Evolutionary conservation across 1,284 basidiomycete genomes (phyloP).

Genomic region (Fereydounia khargensis): DNA sequence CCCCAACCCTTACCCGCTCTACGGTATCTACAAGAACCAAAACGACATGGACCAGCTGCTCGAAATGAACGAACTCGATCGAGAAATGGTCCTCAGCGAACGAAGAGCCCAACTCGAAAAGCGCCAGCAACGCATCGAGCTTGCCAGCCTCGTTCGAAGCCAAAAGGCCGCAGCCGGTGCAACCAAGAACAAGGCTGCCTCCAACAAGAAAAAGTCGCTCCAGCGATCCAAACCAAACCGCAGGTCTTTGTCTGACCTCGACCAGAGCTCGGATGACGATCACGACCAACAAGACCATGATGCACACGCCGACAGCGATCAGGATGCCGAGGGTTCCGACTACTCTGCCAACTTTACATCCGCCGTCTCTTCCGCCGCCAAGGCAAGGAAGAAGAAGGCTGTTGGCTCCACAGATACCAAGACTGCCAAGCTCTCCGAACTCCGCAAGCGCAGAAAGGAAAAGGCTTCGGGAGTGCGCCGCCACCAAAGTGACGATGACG

Average conservation of each 20-base stretch:
- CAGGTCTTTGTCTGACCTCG: not conserved
- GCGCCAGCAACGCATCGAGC: constrained; percentile 70
- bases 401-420: constrained; percentile 34
- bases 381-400: constrained; percentile 76
- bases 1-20: constrained; percentile 78
- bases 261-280: constrained; percentile 10
- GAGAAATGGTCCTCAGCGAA: constrained; percentile 77
- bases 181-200: constrained; percentile 13
- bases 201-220: constrained; percentile 8
- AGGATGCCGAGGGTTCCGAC: constrained; percentile 65
- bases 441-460: constrained; percentile 34
- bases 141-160: constrained; percentile 72
- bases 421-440: constrained; percentile 37
- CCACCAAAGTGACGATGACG: constrained; percentile 21
- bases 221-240: constrained; percentile 4
- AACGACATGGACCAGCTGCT: constrained; percentile 76
- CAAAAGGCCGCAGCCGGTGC: constrained; percentile 61
- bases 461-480: constrained; percentile 19
- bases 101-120: constrained; percentile 78
- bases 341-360: constrained; percentile 70
- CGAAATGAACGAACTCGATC: constrained; percentile 77
- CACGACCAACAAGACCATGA: constrained; percentile 15
- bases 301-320: constrained; percentile 58
- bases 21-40: constrained; percentile 83
- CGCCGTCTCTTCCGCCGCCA: constrained; percentile 63